Evolutionary conservation across 495 filamentous ascomycete species (phyloP).

Genomic region (Sporormia fimetaria): DNA sequence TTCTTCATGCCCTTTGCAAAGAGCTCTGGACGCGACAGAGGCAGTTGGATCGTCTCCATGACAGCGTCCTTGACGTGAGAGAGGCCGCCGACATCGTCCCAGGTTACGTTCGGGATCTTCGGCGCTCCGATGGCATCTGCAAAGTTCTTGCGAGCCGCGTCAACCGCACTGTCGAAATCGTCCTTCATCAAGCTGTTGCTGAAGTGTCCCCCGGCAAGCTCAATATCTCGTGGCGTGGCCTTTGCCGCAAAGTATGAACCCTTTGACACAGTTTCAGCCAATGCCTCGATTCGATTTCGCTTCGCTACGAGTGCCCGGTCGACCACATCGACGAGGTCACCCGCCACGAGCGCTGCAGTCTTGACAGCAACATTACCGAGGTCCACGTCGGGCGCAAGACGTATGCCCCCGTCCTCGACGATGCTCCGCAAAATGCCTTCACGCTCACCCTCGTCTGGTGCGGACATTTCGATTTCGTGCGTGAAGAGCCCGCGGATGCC

Average conservation of each 20-base stretch:
- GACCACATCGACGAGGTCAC: constrained; percentile 87
- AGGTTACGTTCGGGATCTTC: constrained; percentile 93
- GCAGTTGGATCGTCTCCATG: constrained; percentile 91
- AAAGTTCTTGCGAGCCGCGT: constrained; percentile 92
- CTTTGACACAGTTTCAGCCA: constrained; percentile 40
- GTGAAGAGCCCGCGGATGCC: constrained; percentile 83
- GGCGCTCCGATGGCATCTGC: constrained; percentile 94
- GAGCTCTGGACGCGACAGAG: constrained; percentile 81
- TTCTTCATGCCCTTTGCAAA: constrained; percentile 99
- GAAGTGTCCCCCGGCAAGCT: constrained; percentile 77
- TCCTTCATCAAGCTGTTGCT: constrained; percentile 66
- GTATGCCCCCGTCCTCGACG: constrained; percentile 59
- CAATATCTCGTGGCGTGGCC: constrained; percentile 65
- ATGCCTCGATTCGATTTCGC: constrained; percentile 55
- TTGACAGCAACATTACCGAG: constrained; percentile 76
- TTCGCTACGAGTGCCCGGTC: constrained; percentile 74
- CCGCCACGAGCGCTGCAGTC: constrained; percentile 89
- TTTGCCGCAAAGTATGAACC: constrained; percentile 1
- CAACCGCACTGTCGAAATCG: constrained; percentile 84
- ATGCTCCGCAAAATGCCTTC: constrained; percentile 74
- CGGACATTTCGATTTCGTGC: constrained; percentile 87
- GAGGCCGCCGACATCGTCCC: constrained; percentile 93
- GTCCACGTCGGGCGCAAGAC: constrained; percentile 68
- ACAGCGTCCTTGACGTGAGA: constrained; percentile 91
- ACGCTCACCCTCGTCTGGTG: constrained; percentile 85